Conservation (phyloP, 768 basidiomycete species). For the Mycena leptocephala region DNA sequence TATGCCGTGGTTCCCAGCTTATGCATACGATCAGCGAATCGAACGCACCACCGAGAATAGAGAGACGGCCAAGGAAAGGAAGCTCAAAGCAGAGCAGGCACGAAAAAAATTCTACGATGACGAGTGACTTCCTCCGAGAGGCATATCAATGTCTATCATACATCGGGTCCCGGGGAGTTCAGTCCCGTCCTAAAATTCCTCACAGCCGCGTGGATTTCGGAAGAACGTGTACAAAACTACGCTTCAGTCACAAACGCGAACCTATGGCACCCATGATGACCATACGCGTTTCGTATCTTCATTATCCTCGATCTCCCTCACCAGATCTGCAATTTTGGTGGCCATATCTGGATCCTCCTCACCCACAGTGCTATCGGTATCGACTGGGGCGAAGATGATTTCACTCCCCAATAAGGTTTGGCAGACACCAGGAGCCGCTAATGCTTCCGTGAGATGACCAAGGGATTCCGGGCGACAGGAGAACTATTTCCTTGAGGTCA, state of each 20-base stretch:
- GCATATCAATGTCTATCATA: constrained; percentile 42
- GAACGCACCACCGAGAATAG: constrained; percentile 75
- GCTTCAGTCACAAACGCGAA: too few species aligned
- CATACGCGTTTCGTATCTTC: constrained; percentile 64
- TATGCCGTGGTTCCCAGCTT: not conserved
- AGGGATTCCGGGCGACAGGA: constrained; percentile 56
- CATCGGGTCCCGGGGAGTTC: constrained; percentile 7
- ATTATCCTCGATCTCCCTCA: constrained; percentile 59
- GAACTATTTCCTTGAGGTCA: constrained; percentile 46
- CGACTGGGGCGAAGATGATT: constrained; percentile 59
- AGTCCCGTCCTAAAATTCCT: not conserved
- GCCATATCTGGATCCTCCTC: constrained; percentile 48
- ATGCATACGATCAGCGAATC: constrained; percentile 61
- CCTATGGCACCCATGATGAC: constrained; percentile 60
- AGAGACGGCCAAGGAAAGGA: constrained; percentile 71
- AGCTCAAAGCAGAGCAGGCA: constrained; percentile 71
- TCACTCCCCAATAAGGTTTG: constrained; percentile 55
- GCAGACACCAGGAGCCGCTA: constrained; percentile 48
- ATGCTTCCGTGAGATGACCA: constrained; percentile 52
- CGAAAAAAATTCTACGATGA: constrained; percentile 74
- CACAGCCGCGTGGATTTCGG: constrained; percentile 5
- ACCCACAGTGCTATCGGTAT: constrained; percentile 41
- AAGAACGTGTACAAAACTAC: not conserved
- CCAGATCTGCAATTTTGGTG: constrained; percentile 47
- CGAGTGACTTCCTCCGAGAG: constrained; percentile 51